These are phyloP conservation scores for Tuctoria greenei DNA, from an alignment of 176 grass and related monocot genomes.

Conservation along the genomic window DNA sequence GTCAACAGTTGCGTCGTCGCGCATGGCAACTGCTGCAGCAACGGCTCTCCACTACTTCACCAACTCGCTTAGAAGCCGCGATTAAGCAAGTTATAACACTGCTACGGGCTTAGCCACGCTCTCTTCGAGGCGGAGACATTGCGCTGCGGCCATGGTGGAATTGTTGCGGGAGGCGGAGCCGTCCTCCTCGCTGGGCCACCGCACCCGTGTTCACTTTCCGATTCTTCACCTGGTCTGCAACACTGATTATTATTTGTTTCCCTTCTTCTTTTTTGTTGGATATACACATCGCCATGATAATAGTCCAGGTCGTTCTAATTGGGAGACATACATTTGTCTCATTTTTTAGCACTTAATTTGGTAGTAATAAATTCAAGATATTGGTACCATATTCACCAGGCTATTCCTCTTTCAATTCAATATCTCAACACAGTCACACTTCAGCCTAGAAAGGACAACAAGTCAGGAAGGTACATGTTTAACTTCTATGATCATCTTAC, in stretches of 20 bases:
- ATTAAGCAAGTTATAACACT: not conserved
- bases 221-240: slow-evolving; percentile 81
- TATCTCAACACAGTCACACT: slow-evolving; percentile 75
- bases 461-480: slow-evolving; percentile 74
- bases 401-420: slow-evolving; percentile 79
- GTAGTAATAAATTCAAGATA: slow-evolving; percentile 60
- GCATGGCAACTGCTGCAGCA: slow-evolving; percentile 44
- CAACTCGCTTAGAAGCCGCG: not conserved
- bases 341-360: slow-evolving; percentile 43
- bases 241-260: not conserved
- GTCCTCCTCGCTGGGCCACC: slow-evolving; percentile 68
- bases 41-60: slow-evolving; percentile 41
- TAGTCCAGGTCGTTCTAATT: not conserved
- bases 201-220: slow-evolving; percentile 68
- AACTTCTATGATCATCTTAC: not conserved
- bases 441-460: slow-evolving; percentile 86
- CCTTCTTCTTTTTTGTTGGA: not conserved
- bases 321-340: not conserved
- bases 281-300: too few relatives aligned
- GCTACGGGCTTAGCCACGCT: not conserved
- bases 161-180: slow-evolving; percentile 49
- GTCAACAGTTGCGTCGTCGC: slow-evolving; percentile 14
- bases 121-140: slow-evolving; percentile 6
- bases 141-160: slow-evolving; percentile 34
- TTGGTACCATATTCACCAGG: slow-evolving; percentile 74